Conservation (phyloP, 1,284 basidiomycete species). For the Ustilago xerochloae region DNA sequence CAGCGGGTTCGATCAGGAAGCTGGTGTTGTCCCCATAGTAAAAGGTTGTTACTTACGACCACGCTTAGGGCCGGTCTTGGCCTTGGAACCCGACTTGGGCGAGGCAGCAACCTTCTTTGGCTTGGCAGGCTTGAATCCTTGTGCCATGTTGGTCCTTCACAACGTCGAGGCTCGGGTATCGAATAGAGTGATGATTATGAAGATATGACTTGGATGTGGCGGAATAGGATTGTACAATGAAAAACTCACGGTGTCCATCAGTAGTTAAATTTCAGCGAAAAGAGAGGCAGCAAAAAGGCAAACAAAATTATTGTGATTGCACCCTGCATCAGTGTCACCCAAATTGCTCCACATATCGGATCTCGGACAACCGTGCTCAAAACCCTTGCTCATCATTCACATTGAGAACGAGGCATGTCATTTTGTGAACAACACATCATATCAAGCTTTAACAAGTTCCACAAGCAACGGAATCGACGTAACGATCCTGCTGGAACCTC, state of each 20-base stretch:
- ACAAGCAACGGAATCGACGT: neutral
- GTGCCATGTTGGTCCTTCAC: constrained; percentile 37
- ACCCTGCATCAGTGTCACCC: constrained; percentile 20
- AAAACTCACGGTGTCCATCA: neutral
- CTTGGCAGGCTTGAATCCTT: constrained; percentile 58
- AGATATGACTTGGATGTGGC: neutral
- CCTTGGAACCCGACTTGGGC: constrained; percentile 30
- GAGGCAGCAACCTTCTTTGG: constrained; percentile 31
- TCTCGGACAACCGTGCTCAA: constrained; percentile 16
- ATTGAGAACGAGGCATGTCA: neutral
- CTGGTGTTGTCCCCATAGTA: too few relatives aligned
- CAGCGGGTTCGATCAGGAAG: neutral
- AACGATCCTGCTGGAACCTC: too few relatives aligned
- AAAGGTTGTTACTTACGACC: constrained; percentile 44
- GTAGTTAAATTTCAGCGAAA: neutral
- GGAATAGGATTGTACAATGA: neutral
- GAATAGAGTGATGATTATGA: neutral
- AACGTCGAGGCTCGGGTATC: neutral
- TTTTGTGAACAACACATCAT: neutral
- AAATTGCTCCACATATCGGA: constrained; percentile 27
- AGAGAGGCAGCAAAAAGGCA: constrained; percentile 8
- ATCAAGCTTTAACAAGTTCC: neutral
- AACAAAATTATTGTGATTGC: too few relatives aligned
- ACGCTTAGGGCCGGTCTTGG: constrained; percentile 50
- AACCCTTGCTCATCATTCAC: neutral